These are phyloP conservation scores for Huntiella abstrusa DNA, from an alignment of 2,329 filamentous ascomycete genomes.

Conservation along the genomic window DNA sequence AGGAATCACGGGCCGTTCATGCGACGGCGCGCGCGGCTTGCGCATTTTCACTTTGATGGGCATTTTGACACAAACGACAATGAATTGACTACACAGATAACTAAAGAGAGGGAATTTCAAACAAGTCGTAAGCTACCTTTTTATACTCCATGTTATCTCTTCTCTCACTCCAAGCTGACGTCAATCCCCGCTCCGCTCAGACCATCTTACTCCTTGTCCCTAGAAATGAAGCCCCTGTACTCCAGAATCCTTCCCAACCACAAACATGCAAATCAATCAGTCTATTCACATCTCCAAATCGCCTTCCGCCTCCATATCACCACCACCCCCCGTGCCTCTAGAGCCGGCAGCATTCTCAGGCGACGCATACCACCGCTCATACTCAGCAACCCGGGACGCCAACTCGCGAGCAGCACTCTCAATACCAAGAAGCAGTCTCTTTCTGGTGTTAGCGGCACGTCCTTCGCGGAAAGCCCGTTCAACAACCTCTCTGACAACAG, in stretches of 20 bases:
- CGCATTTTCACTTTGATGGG: constrained; percentile 12
- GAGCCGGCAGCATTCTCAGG: constrained; percentile 9
- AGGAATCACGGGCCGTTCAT: constrained; percentile 1
- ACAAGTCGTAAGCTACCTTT: too few species aligned
- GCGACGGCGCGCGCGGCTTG: constrained; percentile 3
- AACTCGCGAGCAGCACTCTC: constrained; percentile 36
- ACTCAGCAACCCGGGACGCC: constrained; percentile 32
- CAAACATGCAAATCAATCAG: too few species aligned
- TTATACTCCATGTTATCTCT: too few species aligned
- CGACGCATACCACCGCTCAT: constrained; percentile 24
- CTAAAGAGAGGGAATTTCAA: too few species aligned
- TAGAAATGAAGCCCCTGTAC: neutral
- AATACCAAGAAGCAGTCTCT: constrained; percentile 30
- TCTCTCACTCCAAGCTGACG: too few species aligned
- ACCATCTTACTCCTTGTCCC: neutral
- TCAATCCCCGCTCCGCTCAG: too few species aligned
- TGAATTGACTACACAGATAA: too few species aligned
- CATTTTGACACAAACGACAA: constrained; percentile 1
- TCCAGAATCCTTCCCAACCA: neutral
- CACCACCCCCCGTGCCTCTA: constrained; percentile 3
- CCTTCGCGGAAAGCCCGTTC: constrained; percentile 29
- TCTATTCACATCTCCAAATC: neutral
- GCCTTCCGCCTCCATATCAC: neutral
- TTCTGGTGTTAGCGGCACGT: constrained; percentile 23
- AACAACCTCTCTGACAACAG: constrained; percentile 22